These are phyloP conservation scores for Batkoa obscura DNA, from an alignment of 371 early-diverging fungal genomes.

Conservation along the genomic window DNA sequence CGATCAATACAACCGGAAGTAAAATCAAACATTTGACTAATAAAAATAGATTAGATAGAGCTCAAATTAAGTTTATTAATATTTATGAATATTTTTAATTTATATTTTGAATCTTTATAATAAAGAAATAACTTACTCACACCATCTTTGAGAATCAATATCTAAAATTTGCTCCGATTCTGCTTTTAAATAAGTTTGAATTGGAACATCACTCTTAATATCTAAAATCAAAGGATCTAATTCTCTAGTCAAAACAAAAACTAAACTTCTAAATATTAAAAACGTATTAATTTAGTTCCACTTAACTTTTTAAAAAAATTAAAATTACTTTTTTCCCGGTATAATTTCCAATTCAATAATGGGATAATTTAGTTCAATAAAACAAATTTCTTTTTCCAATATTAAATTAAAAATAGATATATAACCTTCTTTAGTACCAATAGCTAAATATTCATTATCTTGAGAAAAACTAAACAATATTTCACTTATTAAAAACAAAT, in stretches of 20 bases:
- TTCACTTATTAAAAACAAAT: background rate
- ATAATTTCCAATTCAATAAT: background rate
- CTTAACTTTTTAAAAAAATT: background rate
- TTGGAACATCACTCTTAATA: background rate
- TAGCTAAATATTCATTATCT: slow-evolving; percentile 28
- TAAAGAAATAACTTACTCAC: background rate
- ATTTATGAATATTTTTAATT: background rate
- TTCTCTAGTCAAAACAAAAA: background rate
- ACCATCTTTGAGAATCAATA: background rate
- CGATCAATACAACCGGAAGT: background rate
- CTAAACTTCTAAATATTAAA: background rate
- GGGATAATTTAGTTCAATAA: background rate
- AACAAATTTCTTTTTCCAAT: slow-evolving; percentile 17
- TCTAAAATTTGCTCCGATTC: background rate
- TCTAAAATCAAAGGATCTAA: background rate
- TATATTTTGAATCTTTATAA: too few species aligned
- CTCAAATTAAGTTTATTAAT: background rate
- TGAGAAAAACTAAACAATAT: background rate
- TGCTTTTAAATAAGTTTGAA: background rate
- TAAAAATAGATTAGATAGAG: background rate
- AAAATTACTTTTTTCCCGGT: background rate
- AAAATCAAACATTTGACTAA: background rate
- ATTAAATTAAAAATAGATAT: slow-evolving; percentile 61
- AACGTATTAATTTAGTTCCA: background rate
- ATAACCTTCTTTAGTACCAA: slow-evolving; percentile 65